Percentiles rank a stretch among this genome's conserved stretches.
Conservation (phyloP, 139 green algal species). For the Chlorella sp. region DNA sequence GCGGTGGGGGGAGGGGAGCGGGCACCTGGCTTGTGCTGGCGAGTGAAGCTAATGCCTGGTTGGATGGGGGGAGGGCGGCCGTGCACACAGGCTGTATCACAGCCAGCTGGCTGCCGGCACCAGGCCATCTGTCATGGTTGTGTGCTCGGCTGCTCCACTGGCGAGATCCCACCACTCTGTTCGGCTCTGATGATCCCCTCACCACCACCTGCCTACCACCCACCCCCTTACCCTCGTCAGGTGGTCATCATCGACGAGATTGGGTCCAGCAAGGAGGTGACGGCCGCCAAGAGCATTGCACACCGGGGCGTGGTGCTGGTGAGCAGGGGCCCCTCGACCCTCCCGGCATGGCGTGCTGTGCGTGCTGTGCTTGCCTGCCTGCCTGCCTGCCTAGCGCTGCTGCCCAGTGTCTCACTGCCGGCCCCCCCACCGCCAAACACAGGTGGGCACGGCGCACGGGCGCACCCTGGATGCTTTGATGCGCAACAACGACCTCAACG, state of each 20-base stretch:
- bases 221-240: not conserved
- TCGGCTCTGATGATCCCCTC: no score
- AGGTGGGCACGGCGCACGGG: constrained; percentile 82
- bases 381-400: not conserved
- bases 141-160: not conserved
- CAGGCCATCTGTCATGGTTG: no score
- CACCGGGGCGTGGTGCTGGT: constrained; percentile 85
- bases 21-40: no score
- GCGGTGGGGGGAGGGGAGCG: not conserved
- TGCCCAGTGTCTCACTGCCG: not conserved
- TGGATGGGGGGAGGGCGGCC: not conserved
- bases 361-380: not conserved
- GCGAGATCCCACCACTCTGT: not conserved
- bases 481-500: constrained; percentile 85
- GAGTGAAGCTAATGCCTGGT: no score
- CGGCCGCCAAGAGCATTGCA: constrained; percentile 77
- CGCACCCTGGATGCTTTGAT: constrained; percentile 70
- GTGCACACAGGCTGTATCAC: no score
- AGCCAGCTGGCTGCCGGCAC: no score
- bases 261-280: constrained; percentile 69
- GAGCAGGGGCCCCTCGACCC: not conserved
- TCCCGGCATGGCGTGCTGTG: not conserved
- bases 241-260: constrained; percentile 90
- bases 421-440: not conserved
- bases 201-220: no score